Conservation (phyloP, 2,329 filamentous ascomycete species). For the Diplodia corticola region DNA sequence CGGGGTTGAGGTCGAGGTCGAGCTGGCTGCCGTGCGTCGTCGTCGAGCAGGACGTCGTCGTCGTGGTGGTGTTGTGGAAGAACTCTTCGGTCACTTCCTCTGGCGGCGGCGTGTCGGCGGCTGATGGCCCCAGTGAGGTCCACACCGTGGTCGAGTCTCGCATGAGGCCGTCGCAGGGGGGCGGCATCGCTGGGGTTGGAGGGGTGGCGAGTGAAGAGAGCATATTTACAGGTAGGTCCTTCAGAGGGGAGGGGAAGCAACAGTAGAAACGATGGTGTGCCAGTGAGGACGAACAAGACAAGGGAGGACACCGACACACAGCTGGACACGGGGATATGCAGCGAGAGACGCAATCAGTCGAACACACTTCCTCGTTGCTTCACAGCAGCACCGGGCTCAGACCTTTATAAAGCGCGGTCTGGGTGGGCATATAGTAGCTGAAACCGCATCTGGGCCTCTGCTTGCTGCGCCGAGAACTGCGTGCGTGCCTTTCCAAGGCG, state of each 20-base stretch:
- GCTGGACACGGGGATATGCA: not conserved
- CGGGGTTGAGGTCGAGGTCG: too few relatives aligned
- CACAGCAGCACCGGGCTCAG: not conserved
- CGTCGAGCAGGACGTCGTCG: too few relatives aligned
- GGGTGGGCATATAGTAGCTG: not conserved
- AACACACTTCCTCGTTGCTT: not conserved
- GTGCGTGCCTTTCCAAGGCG: not conserved
- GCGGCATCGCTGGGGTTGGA: not conserved
- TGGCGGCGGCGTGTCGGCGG: conserved; percentile 1
- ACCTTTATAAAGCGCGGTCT: not conserved
- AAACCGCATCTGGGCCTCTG: not conserved
- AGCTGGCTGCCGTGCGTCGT: too few relatives aligned
- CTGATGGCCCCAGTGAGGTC: conserved; percentile 2
- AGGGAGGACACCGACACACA: not conserved
- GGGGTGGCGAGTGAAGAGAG: not conserved
- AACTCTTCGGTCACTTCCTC: conserved; percentile 17
- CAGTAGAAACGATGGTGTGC: not conserved
- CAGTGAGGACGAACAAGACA: not conserved
- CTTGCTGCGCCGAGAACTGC: conserved; percentile 6
- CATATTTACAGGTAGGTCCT: not conserved
- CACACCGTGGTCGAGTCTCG: conserved; percentile 3
- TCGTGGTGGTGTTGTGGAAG: conserved; percentile 2
- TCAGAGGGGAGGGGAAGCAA: not conserved
- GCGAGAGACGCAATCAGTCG: not conserved
- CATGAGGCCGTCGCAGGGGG: not conserved